A percentile compares a stretch with the other conserved stretches of the same genome.
Evolutionary conservation across 495 filamentous ascomycete genomes (phyloP).

Genomic region (Daldinia caldariorum): DNA sequence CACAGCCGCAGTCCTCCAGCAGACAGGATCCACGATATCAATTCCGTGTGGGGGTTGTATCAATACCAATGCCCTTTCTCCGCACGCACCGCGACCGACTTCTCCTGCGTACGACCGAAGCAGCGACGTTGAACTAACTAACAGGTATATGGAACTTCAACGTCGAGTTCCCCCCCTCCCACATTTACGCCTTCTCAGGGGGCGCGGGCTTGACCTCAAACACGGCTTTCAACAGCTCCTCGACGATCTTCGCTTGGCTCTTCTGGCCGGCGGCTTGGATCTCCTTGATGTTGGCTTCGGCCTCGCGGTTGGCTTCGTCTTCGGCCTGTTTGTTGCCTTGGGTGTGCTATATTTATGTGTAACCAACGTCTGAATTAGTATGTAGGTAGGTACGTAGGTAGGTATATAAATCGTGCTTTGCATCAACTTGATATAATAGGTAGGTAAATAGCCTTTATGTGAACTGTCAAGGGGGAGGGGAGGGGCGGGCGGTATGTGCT

Average conservation of each 20-base stretch:
- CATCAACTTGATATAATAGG: too few species aligned
- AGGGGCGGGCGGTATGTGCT: neutral
- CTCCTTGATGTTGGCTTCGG: constrained; percentile 79
- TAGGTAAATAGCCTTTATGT: too few species aligned
- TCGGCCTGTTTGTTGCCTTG: constrained; percentile 89
- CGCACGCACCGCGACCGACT: neutral
- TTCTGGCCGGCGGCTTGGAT: constrained; percentile 83
- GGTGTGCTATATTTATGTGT: constrained; percentile 70
- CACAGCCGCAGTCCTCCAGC: constrained; percentile 3
- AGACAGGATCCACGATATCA: constrained; percentile 2
- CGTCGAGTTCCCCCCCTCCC: too few species aligned
- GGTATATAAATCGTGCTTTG: too few species aligned
- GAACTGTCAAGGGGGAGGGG: too few species aligned
- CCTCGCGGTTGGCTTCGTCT: constrained; percentile 83
- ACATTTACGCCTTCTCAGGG: constrained; percentile 48
- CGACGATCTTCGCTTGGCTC: constrained; percentile 79
- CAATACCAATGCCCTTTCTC: too few species aligned
- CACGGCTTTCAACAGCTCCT: constrained; percentile 80
- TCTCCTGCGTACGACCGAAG: neutral
- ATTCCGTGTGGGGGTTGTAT: too few species aligned
- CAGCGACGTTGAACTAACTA: neutral
- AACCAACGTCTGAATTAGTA: neutral
- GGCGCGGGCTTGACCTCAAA: constrained; percentile 79
- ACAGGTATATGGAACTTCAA: too few species aligned
- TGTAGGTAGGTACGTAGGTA: too few species aligned